Base-by-base conservation (phyloP, 108 stramenopile genomes). In the Nannochloropsis salina region DNA sequence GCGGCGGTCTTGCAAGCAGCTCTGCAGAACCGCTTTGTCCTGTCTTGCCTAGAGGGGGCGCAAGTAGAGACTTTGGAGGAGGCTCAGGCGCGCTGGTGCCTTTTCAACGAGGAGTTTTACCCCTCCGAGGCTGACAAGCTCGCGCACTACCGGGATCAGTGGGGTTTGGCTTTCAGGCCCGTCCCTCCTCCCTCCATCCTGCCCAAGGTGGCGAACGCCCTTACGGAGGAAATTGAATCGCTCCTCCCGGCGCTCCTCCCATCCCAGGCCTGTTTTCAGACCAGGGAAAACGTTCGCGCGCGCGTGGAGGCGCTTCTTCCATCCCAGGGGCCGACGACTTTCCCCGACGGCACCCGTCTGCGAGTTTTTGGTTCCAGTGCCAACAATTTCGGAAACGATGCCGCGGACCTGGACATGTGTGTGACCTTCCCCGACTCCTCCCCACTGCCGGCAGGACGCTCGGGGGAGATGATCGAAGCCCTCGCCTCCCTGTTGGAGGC, bases 401-500 rank as follows among this genome's bases (percentile, higher is more conserved):
- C 42, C 80, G 81, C 91, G 44, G 92, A 93, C 40, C 42, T 93
- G 83, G 92, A 93, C 81, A 92, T 93, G 91, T 92, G 92, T 83
- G 80, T 87, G 12, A 12, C 86, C 6, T 31, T 12, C 42, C 85
- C 22, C 6, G 80, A 79, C 31, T 11, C 74, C 8, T 42, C 18
- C n/a, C 20, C 42, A 31, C 20, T 45, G n/a, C 44, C 40, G 21
- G 81, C 9, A 1, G 42, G 9, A 84, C 45, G 83, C 74, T 83
- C 80, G 81, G 83, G 21, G 87, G 80, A 41, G 80, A 84, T 84
- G 41, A 87, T 12, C 9, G 81, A 80, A 51, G 83, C 81, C 21
- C 83, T 97, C 5, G 95, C 94, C 20, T 85, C 91, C 42, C 86
- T 91, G 11, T 89, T 98, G 83, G 92, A 92, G 80, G 86, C 88